phyloP scores from a whole-genome alignment of 768 basidiomycete genomes.

The Amanita jacksonii region DNA sequence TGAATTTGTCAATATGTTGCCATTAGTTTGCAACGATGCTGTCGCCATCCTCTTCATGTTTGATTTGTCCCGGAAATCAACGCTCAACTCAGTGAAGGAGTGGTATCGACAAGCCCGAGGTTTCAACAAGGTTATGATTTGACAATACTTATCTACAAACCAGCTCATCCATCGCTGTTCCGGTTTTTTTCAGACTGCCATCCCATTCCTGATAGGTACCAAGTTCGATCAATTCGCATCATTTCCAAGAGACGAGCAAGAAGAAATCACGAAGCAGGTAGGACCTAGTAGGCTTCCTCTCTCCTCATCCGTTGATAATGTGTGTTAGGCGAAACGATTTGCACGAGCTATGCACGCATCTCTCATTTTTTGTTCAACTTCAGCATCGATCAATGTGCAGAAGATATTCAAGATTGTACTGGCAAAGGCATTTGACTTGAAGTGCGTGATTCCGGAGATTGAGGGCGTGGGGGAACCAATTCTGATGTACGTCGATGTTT shows the following conservation, averaged over 20 bases:
- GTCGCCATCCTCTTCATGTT: constrained; percentile 99
- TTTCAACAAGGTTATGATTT: constrained; percentile 82
- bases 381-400: constrained; percentile 98
- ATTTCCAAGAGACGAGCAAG: constrained; percentile 95
- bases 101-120: constrained; percentile 99
- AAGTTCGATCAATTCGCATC: constrained; percentile 97
- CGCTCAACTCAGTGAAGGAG: constrained; percentile 97
- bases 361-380: constrained; percentile 98
- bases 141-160: background rate
- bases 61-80: constrained; percentile 94
- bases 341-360: constrained; percentile 99
- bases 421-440: constrained; percentile 95
- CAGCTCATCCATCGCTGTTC: background rate
- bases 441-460: constrained; percentile 98
- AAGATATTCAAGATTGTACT: constrained; percentile 99
- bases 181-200: constrained; percentile 67
- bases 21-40: constrained; percentile 98
- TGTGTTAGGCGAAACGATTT: constrained; percentile 83
- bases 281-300: constrained; percentile 12
- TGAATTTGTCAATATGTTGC: constrained; percentile 99
- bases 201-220: constrained; percentile 96
- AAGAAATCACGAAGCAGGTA: constrained; percentile 98
- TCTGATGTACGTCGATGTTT: constrained; percentile 86
- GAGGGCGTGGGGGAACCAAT: constrained; percentile 95
- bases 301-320: constrained; percentile 9